Conservation (phyloP, 1,139 yeast species). For the Geotrichum phurueaensis region DNA sequence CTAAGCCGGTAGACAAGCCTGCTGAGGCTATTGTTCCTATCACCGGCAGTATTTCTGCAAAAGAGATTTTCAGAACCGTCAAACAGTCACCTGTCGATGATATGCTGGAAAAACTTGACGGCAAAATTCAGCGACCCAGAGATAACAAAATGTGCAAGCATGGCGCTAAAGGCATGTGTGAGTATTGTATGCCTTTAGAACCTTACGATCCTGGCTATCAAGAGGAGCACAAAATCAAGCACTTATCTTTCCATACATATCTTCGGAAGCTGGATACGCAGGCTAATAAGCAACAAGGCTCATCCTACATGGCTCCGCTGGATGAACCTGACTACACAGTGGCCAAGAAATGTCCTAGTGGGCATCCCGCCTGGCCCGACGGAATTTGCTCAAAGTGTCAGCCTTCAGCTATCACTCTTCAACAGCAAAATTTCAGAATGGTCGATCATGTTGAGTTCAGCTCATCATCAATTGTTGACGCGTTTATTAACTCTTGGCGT, state of each 20-base stretch:
- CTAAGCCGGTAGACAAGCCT: background rate
- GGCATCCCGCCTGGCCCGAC: slow-evolving; percentile 88
- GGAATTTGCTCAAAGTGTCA: slow-evolving; percentile 98
- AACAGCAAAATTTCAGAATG: slow-evolving; percentile 87
- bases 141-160: slow-evolving; percentile 68
- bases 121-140: slow-evolving; percentile 61
- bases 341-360: slow-evolving; percentile 58
- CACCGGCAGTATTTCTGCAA: slow-evolving; percentile 16
- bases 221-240: slow-evolving; percentile 74
- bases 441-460: slow-evolving; percentile 95
- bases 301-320: slow-evolving; percentile 77
- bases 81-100: slow-evolving; percentile 55
- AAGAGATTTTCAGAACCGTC: slow-evolving; percentile 25
- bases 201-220: slow-evolving; percentile 86
- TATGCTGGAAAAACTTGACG: slow-evolving; percentile 59
- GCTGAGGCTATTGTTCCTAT: slow-evolving; percentile 20
- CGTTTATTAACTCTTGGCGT: slow-evolving; percentile 90
- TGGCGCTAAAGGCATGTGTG: slow-evolving; percentile 95
- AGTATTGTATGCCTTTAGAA: slow-evolving; percentile 89
- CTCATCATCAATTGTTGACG: slow-evolving; percentile 62
- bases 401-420: slow-evolving; percentile 89
- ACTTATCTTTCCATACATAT: slow-evolving; percentile 79
- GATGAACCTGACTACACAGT: slow-evolving; percentile 66
- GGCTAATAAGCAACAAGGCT: slow-evolving; percentile 56
- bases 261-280: slow-evolving; percentile 65